Conservation (phyloP, 768 basidiomycete genomes). For the Glaciozyma antarctica region DNA sequence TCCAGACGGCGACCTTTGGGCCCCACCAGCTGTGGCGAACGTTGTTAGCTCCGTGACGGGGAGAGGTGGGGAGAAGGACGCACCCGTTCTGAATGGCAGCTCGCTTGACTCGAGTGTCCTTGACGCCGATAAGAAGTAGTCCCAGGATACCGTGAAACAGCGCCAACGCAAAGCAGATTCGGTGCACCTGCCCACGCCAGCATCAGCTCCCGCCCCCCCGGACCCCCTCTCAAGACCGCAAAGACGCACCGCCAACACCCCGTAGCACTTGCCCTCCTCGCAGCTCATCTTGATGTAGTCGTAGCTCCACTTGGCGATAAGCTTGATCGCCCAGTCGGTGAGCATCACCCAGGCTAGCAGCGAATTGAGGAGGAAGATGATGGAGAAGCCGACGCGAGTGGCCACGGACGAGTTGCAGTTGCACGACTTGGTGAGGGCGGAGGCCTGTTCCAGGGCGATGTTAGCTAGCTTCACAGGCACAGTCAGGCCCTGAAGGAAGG, state of each 20-base stretch:
- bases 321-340: slow-evolving; percentile 72
- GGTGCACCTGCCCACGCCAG: slow-evolving; percentile 51
- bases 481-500: not conserved
- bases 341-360: slow-evolving; percentile 96
- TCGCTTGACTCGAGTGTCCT: slow-evolving; percentile 81
- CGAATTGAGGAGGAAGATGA: slow-evolving; percentile 91
- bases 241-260: slow-evolving; percentile 73
- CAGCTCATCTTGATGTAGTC: slow-evolving; percentile 99
- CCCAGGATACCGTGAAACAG: slow-evolving; percentile 80
- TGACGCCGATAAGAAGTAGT: slow-evolving; percentile 68
- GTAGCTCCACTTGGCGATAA: slow-evolving; percentile 83
- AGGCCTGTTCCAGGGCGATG: slow-evolving; percentile 11
- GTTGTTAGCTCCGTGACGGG: not conserved
- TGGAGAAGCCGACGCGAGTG: slow-evolving; percentile 45
- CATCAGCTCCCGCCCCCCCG: not conserved
- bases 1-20: slow-evolving; percentile 83
- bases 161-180: slow-evolving; percentile 88
- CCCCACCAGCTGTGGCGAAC: slow-evolving; percentile 81
- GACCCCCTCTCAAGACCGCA: not conserved
- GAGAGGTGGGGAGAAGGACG: slow-evolving; percentile 27
- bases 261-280: slow-evolving; percentile 83
- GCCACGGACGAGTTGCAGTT: slow-evolving; percentile 99
- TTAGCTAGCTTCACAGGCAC: too few species aligned
- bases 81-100: slow-evolving; percentile 96
- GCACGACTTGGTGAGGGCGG: slow-evolving; percentile 69